Evolutionary conservation across 192 early-diverging fungal species (phyloP).

Genomic region (Backusella morwellensis): DNA sequence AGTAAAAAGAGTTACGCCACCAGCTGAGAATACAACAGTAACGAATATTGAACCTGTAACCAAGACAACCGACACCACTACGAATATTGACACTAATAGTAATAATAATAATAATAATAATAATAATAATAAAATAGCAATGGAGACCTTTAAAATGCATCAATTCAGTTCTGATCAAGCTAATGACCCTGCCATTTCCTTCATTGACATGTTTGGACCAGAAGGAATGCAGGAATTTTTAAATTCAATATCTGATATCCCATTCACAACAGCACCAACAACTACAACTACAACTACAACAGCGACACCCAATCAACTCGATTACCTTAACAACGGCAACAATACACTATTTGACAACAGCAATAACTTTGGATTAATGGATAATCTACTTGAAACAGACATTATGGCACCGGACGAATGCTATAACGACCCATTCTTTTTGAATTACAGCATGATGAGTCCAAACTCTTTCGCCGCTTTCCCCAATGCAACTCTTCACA

Average conservation of each 20-base stretch:
- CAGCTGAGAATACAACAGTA: not conserved
- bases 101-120: not conserved
- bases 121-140: not conserved
- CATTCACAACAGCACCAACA: not conserved
- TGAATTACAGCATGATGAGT: not conserved
- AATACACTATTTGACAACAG: not conserved
- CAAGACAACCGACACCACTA: not conserved
- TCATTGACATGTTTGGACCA: constrained; percentile 23
- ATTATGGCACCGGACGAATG: not conserved
- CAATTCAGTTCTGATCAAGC: constrained; percentile 40
- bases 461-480: not conserved
- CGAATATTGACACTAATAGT: not conserved
- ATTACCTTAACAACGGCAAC: not conserved
- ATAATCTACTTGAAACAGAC: not conserved
- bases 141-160: constrained; percentile 24
- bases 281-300: constrained; percentile 4
- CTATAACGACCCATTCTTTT: not conserved
- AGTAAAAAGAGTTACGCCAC: not conserved
- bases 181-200: constrained; percentile 23
- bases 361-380: not conserved
- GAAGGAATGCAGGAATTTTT: constrained; percentile 21
- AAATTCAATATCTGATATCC: constrained; percentile 1
- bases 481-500: constrained; percentile 18
- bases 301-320: constrained; percentile 7
- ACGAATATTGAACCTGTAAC: not conserved